Base-by-base conservation (phyloP, 768 basidiomycete genomes). In the Goffeauzyma gilvescens region DNA sequence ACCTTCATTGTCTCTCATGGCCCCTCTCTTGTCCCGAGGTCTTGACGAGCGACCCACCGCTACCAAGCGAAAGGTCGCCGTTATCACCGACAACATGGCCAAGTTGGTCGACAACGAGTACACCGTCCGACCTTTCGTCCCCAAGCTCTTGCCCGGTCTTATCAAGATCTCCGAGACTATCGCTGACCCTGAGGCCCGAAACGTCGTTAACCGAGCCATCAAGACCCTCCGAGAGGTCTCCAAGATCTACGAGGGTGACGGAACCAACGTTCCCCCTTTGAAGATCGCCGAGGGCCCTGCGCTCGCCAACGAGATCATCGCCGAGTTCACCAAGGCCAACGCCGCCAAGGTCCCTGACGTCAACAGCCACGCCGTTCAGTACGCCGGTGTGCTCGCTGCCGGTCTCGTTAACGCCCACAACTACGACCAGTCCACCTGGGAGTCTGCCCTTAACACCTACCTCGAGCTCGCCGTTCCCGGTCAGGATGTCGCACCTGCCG, bases 81-180 rank as follows among this genome's bases (percentile, higher is more conserved):
- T 95, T 57, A 95, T 95, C 52, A 73, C 81, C 60, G 89, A 95
- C 70, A 95, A 93, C 76, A 95, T 95, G 89, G 66, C 89, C 60
- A 93, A 93, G 71, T 78, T 95, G 59, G 89, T 95, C 60, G 87
- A 90, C 69, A 90, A 85, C 21, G 74, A 79, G 41, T 68, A 85
- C 67, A 90, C 86, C 39, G 89, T 95, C 67, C 81, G 89, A 59
- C 89, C 89, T 46, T 95, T 95, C 80, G 60, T 95, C 54, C 87
- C 86, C 58, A 87, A 82, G 67, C 79, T 95, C 25, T 77, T 95
- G 55, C 89, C 89, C 20, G 86, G 83, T 53, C 73, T 95, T 44
- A 75, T 95, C 72, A 96, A 96, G 76, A 79, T 90, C 51, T 82
- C 90, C 72, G 73, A 74, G 48, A 75, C 80, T 58, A 85, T 96